These are phyloP conservation scores for Glonium stellatum DNA, from an alignment of 495 filamentous ascomycete genomes.

Conservation along the genomic window DNA sequence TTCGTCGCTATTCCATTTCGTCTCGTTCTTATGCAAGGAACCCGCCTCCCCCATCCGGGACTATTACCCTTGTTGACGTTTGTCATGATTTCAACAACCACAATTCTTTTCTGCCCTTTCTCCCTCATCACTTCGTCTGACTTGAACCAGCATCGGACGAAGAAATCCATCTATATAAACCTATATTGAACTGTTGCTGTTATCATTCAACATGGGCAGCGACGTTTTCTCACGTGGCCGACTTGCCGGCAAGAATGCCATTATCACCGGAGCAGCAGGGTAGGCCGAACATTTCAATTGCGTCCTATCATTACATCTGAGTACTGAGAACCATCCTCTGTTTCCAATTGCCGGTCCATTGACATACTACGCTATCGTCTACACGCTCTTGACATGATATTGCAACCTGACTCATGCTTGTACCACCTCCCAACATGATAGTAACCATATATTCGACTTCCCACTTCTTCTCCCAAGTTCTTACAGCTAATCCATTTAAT, in stretches of 20 bases:
- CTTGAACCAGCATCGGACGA: not conserved
- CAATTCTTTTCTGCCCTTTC: conserved; percentile 3
- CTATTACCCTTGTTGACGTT: not conserved
- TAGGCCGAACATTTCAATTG: conserved; percentile 41
- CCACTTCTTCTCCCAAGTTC: no score
- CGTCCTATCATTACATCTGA: not conserved
- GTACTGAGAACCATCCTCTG: not conserved
- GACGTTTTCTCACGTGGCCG: conserved; percentile 38
- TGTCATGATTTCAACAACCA: not conserved
- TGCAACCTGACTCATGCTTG: no score
- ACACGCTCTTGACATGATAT: no score
- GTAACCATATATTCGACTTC: no score
- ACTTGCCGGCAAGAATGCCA: conserved; percentile 83
- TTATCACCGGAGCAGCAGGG: conserved; percentile 90
- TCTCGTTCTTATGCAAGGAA: not conserved
- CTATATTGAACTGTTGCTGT: not conserved
- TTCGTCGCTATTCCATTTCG: not conserved
- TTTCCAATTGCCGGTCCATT: not conserved
- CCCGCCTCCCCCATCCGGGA: not conserved
- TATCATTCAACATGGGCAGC: conserved; percentile 30
- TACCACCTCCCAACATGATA: no score
- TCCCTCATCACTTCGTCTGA: not conserved
- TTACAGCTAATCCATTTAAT: no score
- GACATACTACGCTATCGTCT: not conserved
- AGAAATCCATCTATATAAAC: not conserved